Evolutionary conservation across 1,284 basidiomycete genomes (phyloP).

Genomic region (Peniophora sp.): DNA sequence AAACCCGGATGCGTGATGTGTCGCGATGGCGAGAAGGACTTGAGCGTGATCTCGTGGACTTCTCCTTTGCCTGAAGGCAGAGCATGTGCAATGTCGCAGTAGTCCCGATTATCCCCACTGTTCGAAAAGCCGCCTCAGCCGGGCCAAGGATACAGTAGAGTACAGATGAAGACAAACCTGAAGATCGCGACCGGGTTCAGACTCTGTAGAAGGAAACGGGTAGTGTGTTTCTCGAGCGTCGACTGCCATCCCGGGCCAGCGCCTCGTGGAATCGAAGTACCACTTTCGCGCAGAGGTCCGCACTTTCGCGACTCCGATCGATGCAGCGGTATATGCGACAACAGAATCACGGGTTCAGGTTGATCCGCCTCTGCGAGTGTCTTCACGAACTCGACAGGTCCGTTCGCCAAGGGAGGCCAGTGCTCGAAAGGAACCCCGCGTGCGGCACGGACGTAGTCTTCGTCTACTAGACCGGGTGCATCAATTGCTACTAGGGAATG

Average conservation of each 20-base stretch:
- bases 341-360: conserved; percentile 50
- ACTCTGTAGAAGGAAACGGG: conserved; percentile 58
- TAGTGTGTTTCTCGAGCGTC: conserved; percentile 65
- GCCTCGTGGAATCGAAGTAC: conserved; percentile 40
- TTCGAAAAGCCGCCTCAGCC: conserved; percentile 3
- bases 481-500: conserved; percentile 69
- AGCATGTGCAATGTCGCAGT: conserved; percentile 69
- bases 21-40: conserved; percentile 77
- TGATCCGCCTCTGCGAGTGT: not conserved
- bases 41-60: conserved; percentile 51
- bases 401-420: conserved; percentile 54
- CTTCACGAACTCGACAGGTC: conserved; percentile 63
- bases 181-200: conserved; percentile 64
- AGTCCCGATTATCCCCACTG: conserved; percentile 87
- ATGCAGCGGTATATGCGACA: conserved; percentile 79
- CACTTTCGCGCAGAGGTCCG: conserved; percentile 68
- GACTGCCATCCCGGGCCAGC: conserved; percentile 71
- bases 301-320: conserved; percentile 65
- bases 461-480: conserved; percentile 63
- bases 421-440: conserved; percentile 40
- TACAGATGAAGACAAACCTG: conserved; percentile 40
- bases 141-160: conserved; percentile 2
- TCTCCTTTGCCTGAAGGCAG: conserved; percentile 30
- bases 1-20: conserved; percentile 76
- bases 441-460: conserved; percentile 64